Percentiles rank a stretch among this genome's conserved stretches.
These are phyloP conservation scores for Diutina sp. DNA, from an alignment of 1,139 yeast genomes.

Conservation along the genomic window DNA sequence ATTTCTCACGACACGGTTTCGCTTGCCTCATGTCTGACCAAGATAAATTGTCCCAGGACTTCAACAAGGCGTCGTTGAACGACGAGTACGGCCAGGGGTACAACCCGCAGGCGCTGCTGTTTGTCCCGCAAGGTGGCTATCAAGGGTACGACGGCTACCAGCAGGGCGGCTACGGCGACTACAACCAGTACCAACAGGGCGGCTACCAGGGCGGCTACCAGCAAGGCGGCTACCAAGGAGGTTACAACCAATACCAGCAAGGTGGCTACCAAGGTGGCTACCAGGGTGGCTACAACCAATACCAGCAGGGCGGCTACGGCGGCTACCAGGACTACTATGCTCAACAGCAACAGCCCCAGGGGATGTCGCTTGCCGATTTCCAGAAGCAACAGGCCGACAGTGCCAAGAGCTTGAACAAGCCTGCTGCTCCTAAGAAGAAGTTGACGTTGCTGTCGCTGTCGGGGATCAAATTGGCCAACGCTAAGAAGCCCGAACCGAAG, in stretches of 20 bases:
- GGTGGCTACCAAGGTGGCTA: slow-evolving; percentile 13
- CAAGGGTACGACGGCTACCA: slow-evolving; percentile 8
- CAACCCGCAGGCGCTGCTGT: slow-evolving; percentile 28
- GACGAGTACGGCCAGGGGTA: slow-evolving; percentile 11
- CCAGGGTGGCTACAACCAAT: slow-evolving; percentile 10
- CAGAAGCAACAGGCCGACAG: slow-evolving; percentile 52
- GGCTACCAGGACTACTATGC: slow-evolving; percentile 10
- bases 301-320: slow-evolving; percentile 8
- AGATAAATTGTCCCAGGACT: slow-evolving; percentile 42
- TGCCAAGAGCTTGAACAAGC: slow-evolving; percentile 29
- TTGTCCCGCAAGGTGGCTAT: slow-evolving; percentile 24
- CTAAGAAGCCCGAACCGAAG: slow-evolving; percentile 14
- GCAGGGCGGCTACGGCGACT: slow-evolving; percentile 11
- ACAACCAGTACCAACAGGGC: slow-evolving; percentile 11
- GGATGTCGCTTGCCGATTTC: slow-evolving; percentile 82
- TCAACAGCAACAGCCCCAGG: slow-evolving; percentile 25
- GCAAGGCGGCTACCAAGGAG: slow-evolving; percentile 11
- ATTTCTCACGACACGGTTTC: slow-evolving; percentile 3
- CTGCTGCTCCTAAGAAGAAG: slow-evolving; percentile 32
- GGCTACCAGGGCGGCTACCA: slow-evolving; percentile 9
- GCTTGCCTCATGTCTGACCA: slow-evolving; percentile 28
- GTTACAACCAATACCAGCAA: slow-evolving; percentile 11
- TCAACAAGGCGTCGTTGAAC: slow-evolving; percentile 14
- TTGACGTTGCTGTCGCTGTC: slow-evolving; percentile 56
- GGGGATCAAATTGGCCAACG: slow-evolving; percentile 56